A percentile compares a stretch with the other conserved stretches of the same genome.
phyloP scores from a whole-genome alignment of 352 stramenopile species.

The Pythium utonaiense region DNA sequence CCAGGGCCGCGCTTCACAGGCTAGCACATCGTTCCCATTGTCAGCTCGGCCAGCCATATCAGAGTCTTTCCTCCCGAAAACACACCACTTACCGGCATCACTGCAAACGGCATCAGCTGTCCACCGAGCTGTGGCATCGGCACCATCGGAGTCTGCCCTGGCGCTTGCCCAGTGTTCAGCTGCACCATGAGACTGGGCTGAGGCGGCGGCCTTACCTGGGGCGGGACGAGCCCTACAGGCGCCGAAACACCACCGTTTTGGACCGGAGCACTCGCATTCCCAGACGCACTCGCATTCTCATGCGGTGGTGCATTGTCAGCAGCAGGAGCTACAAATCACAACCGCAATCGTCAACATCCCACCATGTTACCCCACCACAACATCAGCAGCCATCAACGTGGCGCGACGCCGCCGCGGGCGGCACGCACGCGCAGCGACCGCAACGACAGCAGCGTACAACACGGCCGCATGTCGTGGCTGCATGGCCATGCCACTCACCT shows the following conservation, averaged over 20 bases:
- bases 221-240: not conserved
- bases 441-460: too few relatives aligned
- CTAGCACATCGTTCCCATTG: constrained; percentile 1
- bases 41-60: too few relatives aligned
- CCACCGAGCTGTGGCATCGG: not conserved
- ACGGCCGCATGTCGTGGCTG: not conserved
- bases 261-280: not conserved
- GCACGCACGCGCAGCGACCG: not conserved
- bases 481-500: constrained; percentile 10
- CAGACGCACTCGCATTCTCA: not conserved
- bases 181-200: constrained; percentile 1
- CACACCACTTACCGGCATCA: not conserved
- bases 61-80: too few relatives aligned
- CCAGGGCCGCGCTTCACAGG: constrained; percentile 19
- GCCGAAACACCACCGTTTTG: not conserved
- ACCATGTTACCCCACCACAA: not conserved
- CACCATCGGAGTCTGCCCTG: not conserved
- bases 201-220: not conserved
- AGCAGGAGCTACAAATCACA: not conserved
- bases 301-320: not conserved
- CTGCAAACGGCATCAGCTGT: not conserved
- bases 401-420: not conserved
- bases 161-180: not conserved
- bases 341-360: not conserved
- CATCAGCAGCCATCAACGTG: not conserved